phyloP scores from a whole-genome alignment of 768 basidiomycete genomes.

The Gloeopeniophorella convolvens region DNA sequence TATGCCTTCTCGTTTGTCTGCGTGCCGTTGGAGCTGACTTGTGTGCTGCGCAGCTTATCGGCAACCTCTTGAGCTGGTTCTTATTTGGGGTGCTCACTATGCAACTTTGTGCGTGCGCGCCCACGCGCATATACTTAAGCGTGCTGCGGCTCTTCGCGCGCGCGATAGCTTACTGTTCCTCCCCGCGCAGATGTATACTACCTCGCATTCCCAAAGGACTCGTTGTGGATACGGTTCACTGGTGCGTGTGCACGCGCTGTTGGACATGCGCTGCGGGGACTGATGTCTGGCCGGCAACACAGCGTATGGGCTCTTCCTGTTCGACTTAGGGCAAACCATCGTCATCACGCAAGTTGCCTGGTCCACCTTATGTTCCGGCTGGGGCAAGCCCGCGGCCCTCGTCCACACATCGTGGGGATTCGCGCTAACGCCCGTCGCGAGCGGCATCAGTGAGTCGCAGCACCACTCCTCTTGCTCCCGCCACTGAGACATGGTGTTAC shows the following conservation, averaged over 20 bases:
- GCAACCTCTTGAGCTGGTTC: background rate
- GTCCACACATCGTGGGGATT: background rate
- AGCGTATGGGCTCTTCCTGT: slow-evolving; percentile 8
- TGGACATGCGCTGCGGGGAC: background rate
- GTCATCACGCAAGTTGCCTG: background rate
- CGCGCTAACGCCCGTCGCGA: background rate
- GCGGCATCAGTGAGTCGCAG: background rate
- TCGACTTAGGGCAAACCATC: background rate
- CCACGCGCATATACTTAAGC: too few relatives aligned
- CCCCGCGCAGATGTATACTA: slow-evolving; percentile 1
- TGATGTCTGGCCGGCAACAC: background rate
- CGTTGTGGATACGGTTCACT: background rate
- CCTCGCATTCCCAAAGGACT: background rate
- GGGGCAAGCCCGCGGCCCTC: background rate
- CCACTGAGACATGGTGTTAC: too few relatives aligned
- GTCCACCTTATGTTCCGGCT: background rate
- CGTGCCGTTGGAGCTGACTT: too few relatives aligned
- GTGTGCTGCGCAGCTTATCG: slow-evolving; percentile 2
- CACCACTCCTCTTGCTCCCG: background rate
- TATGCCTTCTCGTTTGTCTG: too few relatives aligned
- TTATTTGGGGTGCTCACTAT: slow-evolving; percentile 4
- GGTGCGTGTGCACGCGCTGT: too few relatives aligned
- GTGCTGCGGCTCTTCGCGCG: too few relatives aligned
- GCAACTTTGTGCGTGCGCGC: slow-evolving; percentile 6
- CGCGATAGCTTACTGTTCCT: too few relatives aligned